Base-by-base conservation (phyloP, 1,139 yeast genomes). In the Diutina mesorugosa region DNA sequence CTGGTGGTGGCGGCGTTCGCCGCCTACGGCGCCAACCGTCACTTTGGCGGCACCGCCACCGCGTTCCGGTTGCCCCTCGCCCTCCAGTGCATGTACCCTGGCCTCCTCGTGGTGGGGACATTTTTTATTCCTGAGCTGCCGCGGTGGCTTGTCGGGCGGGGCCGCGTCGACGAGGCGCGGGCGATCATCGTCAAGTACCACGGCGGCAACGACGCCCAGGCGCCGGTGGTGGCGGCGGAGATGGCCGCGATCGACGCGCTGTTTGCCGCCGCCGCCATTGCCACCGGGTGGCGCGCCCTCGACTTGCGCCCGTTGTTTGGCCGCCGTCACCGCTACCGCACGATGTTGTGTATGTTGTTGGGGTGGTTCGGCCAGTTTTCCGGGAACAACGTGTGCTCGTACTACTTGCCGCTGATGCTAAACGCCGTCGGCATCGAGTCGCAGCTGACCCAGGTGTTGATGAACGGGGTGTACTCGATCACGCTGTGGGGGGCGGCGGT, bases 101-200 rank as follows among this genome's bases (percentile, higher is more conserved):
- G 48, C 21, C 28, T 46, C 10, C 9, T 46, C n/a, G 7, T 18
- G 16, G 30, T 46, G n/a, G 28, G 28, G n/a, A 21, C 29, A 6
- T 46, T n/a, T 10, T 46, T 46, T n/a, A 46, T 46, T 26, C 48
- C 48, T 16, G 48, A 46, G n/a, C 48, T 46, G 48, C 48, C 48
- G 6, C 48, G 48, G 30, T 46, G 48, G 48, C 68, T 80, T 46
- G 70, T 80, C 10, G 66, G 74, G 18, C 69, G 69, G 35, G 74
- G 73, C 5, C 64, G 72, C 38, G 60, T 67, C 16, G 69, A 69
- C 2, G 67, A 69, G 26, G 84, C 86, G 1, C 60, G 63, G 45
- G 54, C 48, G 4, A 63, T 69, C 5, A 61, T 68, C 32, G 67
- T 65, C 16, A 52, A 52, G 48, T 52, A 52, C 41, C 55, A 52